phyloP scores from a whole-genome alignment of 2,329 filamentous ascomycete genomes.

The Scedosporium dehoogii region DNA sequence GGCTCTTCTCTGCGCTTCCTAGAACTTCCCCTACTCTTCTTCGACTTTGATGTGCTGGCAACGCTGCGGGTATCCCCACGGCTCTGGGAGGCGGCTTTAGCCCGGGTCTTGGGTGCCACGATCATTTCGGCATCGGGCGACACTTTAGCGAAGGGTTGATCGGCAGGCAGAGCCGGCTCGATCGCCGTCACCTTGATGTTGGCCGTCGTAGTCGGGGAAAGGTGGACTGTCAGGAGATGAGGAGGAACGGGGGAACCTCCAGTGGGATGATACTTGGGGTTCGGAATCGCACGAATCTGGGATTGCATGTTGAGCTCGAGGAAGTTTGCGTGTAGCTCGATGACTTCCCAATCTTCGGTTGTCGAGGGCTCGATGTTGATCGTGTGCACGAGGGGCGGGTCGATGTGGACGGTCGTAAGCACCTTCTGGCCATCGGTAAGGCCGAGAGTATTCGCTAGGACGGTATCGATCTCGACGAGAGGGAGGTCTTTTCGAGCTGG shows the following conservation, averaged over 20 bases:
- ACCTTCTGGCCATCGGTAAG: constrained; percentile 76
- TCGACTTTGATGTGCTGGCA: constrained; percentile 68
- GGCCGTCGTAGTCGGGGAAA: constrained; percentile 91
- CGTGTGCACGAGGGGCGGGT: constrained; percentile 84
- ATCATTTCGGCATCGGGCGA: constrained; percentile 93
- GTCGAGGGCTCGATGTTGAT: constrained; percentile 96
- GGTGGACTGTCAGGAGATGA: constrained; percentile 81
- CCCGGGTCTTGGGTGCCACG: constrained; percentile 83
- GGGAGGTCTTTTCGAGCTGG: constrained; percentile 59
- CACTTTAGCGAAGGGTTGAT: constrained; percentile 79
- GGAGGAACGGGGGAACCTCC: constrained; percentile 41
- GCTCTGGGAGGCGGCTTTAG: constrained; percentile 47
- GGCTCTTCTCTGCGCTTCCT: constrained; percentile 52
- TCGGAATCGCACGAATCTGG: constrained; percentile 88
- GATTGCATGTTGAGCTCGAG: constrained; percentile 86
- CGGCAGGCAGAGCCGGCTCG: constrained; percentile 59
- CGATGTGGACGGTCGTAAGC: constrained; percentile 63
- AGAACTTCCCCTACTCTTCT: constrained; percentile 66
- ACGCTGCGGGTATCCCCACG: constrained; percentile 67
- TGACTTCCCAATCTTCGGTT: constrained; percentile 96
- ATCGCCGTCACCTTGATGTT: constrained; percentile 80
- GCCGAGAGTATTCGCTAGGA: constrained; percentile 67
- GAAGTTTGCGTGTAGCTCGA: constrained; percentile 93
- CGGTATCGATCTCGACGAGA: constrained; percentile 78
- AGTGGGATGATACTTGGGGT: constrained; percentile 56